These are phyloP conservation scores for Pichia sp. DNA, from an alignment of 1,139 yeast genomes.

Conservation along the genomic window DNA sequence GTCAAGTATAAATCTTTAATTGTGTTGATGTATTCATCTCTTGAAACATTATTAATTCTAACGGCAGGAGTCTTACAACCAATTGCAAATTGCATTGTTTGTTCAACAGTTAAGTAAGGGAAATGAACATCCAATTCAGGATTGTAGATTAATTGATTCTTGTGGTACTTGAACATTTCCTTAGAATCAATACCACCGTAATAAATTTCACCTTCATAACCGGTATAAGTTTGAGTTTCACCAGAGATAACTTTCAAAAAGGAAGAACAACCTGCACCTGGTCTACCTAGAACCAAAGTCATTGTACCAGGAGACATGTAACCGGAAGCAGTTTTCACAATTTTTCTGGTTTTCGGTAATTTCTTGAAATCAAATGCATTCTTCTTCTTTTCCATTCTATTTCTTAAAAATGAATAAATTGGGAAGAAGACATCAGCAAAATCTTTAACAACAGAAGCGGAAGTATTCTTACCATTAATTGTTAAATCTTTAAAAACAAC, in stretches of 20 bases:
- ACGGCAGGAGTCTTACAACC: slow-evolving; percentile 38
- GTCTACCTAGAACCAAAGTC: slow-evolving; percentile 49
- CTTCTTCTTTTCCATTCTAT: slow-evolving; percentile 3
- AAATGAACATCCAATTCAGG: slow-evolving; percentile 42
- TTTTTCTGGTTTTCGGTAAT: slow-evolving; percentile 30
- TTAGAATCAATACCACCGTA: slow-evolving; percentile 51
- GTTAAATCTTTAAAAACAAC: slow-evolving; percentile 41
- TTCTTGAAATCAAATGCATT: slow-evolving; percentile 15
- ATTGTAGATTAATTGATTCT: slow-evolving; percentile 37
- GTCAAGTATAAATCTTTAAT: slow-evolving; percentile 46
- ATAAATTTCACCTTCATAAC: slow-evolving; percentile 28
- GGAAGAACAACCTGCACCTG: slow-evolving; percentile 51
- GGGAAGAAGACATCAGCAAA: slow-evolving; percentile 36
- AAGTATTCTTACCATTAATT: slow-evolving; percentile 43
- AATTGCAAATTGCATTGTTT: slow-evolving; percentile 40
- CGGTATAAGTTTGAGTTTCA: slow-evolving; percentile 25
- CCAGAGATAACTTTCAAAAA: slow-evolving; percentile 35
- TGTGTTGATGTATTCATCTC: slow-evolving; percentile 35
- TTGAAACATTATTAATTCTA: slow-evolving; percentile 33
- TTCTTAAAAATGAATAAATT: neutral
- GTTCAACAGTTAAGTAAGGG: slow-evolving; percentile 39
- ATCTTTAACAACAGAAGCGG: slow-evolving; percentile 43
- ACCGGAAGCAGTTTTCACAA: slow-evolving; percentile 38
- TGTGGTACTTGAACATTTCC: slow-evolving; percentile 47
- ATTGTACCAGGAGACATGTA: slow-evolving; percentile 44